Percentiles rank a stretch among this genome's conserved stretches.
These are phyloP conservation scores for Saccharomyces hybrid DNA, from an alignment of 1,139 yeast genomes.

Conservation along the genomic window DNA sequence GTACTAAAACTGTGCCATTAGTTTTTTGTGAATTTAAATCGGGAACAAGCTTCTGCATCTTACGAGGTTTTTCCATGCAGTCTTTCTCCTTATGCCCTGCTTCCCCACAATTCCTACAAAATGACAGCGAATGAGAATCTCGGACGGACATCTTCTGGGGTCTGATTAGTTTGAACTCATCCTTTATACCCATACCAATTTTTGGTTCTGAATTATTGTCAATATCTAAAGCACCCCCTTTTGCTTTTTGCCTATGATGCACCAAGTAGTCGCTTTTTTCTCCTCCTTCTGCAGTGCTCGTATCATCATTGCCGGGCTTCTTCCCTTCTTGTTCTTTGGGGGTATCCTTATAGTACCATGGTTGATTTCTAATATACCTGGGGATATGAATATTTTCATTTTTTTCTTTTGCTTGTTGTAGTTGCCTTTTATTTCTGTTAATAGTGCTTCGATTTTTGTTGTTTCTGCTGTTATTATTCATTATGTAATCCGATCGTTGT, in stretches of 20 bases:
- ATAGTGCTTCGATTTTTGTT: neutral
- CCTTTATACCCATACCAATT: conserved; percentile 25
- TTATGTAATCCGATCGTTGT: neutral
- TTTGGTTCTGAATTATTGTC: conserved; percentile 28
- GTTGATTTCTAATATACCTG: conserved; percentile 27
- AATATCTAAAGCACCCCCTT: conserved; percentile 20
- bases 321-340: neutral
- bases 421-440: neutral
- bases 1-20: conserved; percentile 4
- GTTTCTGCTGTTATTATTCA: neutral
- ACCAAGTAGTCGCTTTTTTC: conserved; percentile 21
- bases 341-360: conserved; percentile 27
- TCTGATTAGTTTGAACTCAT: conserved; percentile 14
- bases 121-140: neutral
- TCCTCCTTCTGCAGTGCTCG: conserved; percentile 2
- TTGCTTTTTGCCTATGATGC: conserved; percentile 26
- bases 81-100: conserved; percentile 22
- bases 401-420: conserved; percentile 1
- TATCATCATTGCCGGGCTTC: neutral
- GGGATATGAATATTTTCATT: conserved; percentile 29
- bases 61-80: conserved; percentile 27
- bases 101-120: conserved; percentile 26
- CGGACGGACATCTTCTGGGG: neutral
- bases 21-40: neutral
- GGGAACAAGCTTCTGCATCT: conserved; percentile 5